A percentile compares a stretch with the other conserved stretches of the same genome.
These are phyloP conservation scores for Pseudisothecium myosuroides DNA, from an alignment of 225 moss, liverwort and hornwort genomes.

Conservation along the genomic window DNA sequence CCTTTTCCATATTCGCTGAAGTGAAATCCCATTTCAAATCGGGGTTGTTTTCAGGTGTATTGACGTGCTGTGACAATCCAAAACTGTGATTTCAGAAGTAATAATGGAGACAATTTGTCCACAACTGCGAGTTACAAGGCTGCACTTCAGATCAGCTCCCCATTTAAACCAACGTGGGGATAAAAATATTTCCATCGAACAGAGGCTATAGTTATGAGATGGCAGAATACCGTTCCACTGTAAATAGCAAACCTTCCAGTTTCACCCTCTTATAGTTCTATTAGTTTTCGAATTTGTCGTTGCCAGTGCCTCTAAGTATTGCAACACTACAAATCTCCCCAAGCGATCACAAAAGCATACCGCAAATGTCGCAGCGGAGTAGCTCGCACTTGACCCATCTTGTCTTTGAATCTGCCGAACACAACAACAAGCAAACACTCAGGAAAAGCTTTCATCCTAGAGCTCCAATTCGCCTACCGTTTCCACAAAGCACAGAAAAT, in stretches of 20 bases:
- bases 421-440: background rate
- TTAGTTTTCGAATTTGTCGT: background rate
- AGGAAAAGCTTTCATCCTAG: background rate
- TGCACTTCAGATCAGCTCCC: background rate
- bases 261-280: background rate
- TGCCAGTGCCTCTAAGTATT: background rate
- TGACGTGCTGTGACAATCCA: constrained; percentile 58
- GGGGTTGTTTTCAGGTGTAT: constrained; percentile 68
- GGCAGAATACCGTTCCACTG: background rate
- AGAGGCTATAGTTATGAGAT: background rate
- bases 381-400: constrained; percentile 2
- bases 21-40: constrained; percentile 74
- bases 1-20: constrained; percentile 74
- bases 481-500: background rate
- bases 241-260: background rate
- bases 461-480: background rate
- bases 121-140: background rate
- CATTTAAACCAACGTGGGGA: background rate
- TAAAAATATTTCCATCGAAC: background rate
- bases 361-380: constrained; percentile 34
- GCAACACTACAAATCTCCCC: background rate
- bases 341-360: background rate
- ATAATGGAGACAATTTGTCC: background rate
- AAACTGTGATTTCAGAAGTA: background rate
- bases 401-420: constrained; percentile 17